Evolutionary conservation across 768 basidiomycete genomes (phyloP).

Genomic region (Rhodotorula sphaerocarpa): DNA sequence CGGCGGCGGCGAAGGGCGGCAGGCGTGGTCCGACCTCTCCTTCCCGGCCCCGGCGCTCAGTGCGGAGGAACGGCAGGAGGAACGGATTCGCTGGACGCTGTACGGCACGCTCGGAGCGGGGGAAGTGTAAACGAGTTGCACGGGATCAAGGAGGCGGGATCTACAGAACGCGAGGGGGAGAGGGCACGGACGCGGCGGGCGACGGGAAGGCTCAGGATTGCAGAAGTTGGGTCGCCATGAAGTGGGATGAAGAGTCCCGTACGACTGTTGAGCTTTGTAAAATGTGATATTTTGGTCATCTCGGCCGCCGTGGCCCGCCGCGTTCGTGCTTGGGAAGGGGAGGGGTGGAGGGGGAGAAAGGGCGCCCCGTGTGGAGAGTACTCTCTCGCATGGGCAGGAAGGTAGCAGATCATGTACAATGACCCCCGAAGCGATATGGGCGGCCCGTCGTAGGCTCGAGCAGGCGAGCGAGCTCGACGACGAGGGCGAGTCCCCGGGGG

Average conservation of each 20-base stretch:
- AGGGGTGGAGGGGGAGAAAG: background rate
- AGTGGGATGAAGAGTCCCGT: conserved; percentile 15
- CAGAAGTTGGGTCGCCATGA: conserved; percentile 15
- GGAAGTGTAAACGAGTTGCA: no score
- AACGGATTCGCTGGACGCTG: conserved; percentile 21
- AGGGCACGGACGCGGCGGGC: background rate
- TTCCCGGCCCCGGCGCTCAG: no score
- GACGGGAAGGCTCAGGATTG: conserved; percentile 1
- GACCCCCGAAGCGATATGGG: no score
- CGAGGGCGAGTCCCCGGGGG: no score
- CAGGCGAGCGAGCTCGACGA: no score
- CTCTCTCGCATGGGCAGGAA: no score
- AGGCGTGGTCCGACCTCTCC: background rate
- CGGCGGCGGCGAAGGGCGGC: background rate
- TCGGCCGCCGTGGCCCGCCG: background rate
- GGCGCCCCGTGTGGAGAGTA: no score
- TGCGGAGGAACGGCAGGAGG: conserved; percentile 15
- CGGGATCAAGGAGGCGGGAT: no score
- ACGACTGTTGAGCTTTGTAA: conserved; percentile 22
- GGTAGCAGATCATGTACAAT: no score
- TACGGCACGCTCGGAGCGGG: background rate
- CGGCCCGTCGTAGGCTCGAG: no score
- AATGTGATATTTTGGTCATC: conserved; percentile 4
- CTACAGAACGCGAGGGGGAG: no score
- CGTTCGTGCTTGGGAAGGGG: background rate